Base-by-base conservation (phyloP, 768 basidiomycete species). In the Gloeophyllum trabeum region DNA sequence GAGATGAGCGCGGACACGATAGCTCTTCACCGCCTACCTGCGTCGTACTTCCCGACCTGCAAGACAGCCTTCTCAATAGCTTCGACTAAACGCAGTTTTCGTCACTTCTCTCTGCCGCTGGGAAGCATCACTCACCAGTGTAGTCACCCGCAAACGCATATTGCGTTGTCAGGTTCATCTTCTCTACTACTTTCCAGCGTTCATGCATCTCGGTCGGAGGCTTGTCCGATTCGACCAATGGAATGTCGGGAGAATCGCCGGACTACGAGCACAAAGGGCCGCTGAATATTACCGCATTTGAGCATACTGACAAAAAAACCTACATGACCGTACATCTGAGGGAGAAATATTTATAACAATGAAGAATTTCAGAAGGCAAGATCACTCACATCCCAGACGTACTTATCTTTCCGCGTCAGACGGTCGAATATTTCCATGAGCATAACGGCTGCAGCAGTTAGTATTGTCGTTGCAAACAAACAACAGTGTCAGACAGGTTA, bases 351-450 rank as follows among this genome's bases (percentile, higher is more conserved):
- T 18, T 24, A 7, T 43, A 35, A 44, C 44, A 44, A 36, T 18
- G 38, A 5, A 32, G 35, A 19, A 28, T 12, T 24, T 34, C 24
- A 41, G n/a, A 21, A 5, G 24, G 4, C 6, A 20, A 12, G 13
- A 37, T 16, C 1, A 67, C 77, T 59, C 49, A 81, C 79, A 68
- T 82, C 80, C 80, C 80, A 82, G n/a, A 73, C 71, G 52, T 79
- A 82, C 55, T 82, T 82, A 46, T 80, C 77, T 54, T 79, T 79
- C 38, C 74, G 56, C 5, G 75, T 72, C 13, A 82, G 60, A 4
- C 70, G 69, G 36, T 75, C 70, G 49, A 82, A 80, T 2, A 76
- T 78, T 52, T 82, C 80, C 78, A 82, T 80, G 35, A 82, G 54
- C 80, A 81, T 82, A 6, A 74, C 76, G n/a, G 76, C 78, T 79